Evolutionary conservation across 78 protist genomes (phyloP), one percentile per base, ranked within the genome.

Genomic region (Pirum gemmata): DNA sequence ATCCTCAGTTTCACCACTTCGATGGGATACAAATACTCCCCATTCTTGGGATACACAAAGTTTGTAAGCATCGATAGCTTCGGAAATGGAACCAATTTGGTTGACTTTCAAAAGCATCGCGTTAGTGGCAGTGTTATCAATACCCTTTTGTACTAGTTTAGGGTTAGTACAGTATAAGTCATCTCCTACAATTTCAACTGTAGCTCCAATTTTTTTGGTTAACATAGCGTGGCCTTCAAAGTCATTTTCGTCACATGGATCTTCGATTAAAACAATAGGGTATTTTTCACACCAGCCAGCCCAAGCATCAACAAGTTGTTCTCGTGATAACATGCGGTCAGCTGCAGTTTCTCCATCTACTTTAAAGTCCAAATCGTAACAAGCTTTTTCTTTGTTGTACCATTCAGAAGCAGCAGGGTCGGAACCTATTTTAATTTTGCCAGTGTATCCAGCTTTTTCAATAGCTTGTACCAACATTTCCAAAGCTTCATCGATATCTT

Each of bases 1-100:
- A 88, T 96, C 98, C 80, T 96, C 99, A 1, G 99, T 97, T 91
- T 98, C 99, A n/a, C 99, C 99, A 0, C 96, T 92, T 38, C 99
- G 93, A 91, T 98, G 99, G 61, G 94, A 89, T 40, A 98, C 99
- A 97, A 99, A 96, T 73, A 96, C 96, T 61, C 96, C 93, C 98
- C 99, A 96, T 61, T 95, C 97, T 75, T 89, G 93, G 38, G 18
- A 29, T 18, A 27, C 29, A 79, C 83, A 37, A 18, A 67, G 25
- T 34, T 87, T 2, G 21, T 94, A 35, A 2, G 99, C 98, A 61
- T 94, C 91, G 83, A 97, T 97, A 75, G 92, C 41, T 91, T 95
- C 93, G 91, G 97, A 87, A 83, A 94, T 38, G 87, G 97, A 36
- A 77, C 98, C 99, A 85, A 96, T 96, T 94, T 97, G 97, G 79